Evolutionary conservation across 805 yeast species (phyloP).

Genomic region (Pichia deserticola): DNA sequence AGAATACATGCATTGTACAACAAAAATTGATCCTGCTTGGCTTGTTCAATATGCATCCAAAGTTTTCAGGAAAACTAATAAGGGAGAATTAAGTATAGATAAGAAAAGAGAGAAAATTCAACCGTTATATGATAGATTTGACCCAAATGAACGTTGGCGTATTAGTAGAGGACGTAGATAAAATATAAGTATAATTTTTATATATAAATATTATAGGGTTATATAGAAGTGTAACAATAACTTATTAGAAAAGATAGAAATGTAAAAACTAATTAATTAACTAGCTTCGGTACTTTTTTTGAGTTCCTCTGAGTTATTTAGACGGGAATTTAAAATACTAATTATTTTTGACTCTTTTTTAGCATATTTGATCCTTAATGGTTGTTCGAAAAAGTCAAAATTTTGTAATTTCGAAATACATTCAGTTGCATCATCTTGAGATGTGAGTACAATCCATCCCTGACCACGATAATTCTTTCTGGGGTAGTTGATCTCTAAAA

Average conservation of each 20-base stretch:
- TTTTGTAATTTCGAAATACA: conserved; percentile 44
- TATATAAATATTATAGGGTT: no score
- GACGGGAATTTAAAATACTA: background rate
- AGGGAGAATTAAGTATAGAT: conserved; percentile 38
- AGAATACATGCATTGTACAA: conserved; percentile 88
- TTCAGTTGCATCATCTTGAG: conserved; percentile 40
- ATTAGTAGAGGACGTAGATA: conserved; percentile 39
- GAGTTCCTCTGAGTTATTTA: background rate
- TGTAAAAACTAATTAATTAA: background rate
- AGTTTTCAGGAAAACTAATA: conserved; percentile 60
- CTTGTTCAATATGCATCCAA: conserved; percentile 61
- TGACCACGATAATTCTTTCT: conserved; percentile 50
- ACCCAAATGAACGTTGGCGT: conserved; percentile 69
- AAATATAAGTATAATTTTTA: background rate
- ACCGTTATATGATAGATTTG: conserved; percentile 59
- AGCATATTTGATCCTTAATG: conserved; percentile 39
- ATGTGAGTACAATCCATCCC: conserved; percentile 53
- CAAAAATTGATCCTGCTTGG: conserved; percentile 80
- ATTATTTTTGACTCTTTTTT: conserved; percentile 22
- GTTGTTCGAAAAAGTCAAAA: conserved; percentile 46
- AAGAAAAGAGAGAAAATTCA: conserved; percentile 59
- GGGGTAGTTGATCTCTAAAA: conserved; percentile 40
- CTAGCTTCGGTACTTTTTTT: no score
- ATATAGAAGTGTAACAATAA: background rate
- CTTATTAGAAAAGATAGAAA: background rate